A percentile compares a stretch with the other conserved stretches of the same genome.
phyloP scores from a whole-genome alignment of 805 yeast genomes.

The Torulaspora maleeae region DNA sequence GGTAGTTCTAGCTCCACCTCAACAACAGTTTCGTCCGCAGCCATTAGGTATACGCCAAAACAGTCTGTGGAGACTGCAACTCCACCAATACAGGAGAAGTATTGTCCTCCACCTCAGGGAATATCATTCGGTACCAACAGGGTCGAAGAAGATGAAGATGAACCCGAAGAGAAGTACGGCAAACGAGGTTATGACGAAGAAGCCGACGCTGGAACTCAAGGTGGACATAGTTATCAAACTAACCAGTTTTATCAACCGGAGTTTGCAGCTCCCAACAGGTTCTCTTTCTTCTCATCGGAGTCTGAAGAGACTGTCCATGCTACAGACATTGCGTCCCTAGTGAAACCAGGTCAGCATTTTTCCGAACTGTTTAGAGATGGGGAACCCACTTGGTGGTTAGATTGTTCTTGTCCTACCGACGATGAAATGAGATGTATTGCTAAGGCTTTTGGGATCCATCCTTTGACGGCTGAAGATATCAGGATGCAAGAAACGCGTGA shows the following conservation, averaged over 20 bases:
- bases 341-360: constrained; percentile 59
- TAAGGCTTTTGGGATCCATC: constrained; percentile 95
- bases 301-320: constrained; percentile 86
- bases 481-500: constrained; percentile 96
- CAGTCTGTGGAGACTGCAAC: neutral
- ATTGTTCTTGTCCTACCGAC: constrained; percentile 90
- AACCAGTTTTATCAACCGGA: constrained; percentile 7
- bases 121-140: constrained; percentile 41
- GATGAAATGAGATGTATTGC: constrained; percentile 88
- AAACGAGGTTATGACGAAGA: neutral
- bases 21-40: constrained; percentile 44
- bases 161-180: constrained; percentile 8
- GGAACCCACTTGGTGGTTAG: constrained; percentile 92
- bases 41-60: constrained; percentile 59
- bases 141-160: constrained; percentile 30
- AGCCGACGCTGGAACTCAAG: neutral
- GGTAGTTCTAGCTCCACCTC: constrained; percentile 32
- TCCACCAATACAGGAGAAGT: neutral
- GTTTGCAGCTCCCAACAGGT: constrained; percentile 60
- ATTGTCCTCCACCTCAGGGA: constrained; percentile 21
- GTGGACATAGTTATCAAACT: neutral
- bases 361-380: constrained; percentile 65
- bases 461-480: constrained; percentile 96
- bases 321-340: constrained; percentile 74
- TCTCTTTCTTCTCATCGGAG: constrained; percentile 76